These are phyloP conservation scores for Zygoascus ofunaensis DNA, from an alignment of 805 yeast genomes.

Conservation along the genomic window DNA sequence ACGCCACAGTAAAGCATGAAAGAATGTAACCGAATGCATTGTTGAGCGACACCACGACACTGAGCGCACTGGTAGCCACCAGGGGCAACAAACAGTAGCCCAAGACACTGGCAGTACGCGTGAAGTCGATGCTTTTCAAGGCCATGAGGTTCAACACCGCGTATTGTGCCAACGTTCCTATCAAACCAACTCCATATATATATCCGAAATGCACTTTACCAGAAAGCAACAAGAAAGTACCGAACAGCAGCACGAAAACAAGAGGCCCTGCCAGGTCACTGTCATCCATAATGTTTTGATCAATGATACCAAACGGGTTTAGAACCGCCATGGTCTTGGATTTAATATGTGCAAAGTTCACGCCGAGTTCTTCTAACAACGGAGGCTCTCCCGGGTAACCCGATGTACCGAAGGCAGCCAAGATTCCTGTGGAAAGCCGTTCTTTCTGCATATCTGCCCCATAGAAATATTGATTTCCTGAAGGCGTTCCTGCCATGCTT, in stretches of 20 bases:
- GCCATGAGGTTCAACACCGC: conserved; percentile 83
- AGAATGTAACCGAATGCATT: conserved; percentile 63
- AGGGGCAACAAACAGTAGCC: conserved; percentile 92
- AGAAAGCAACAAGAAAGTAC: conserved; percentile 64
- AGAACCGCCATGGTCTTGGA: conserved; percentile 74
- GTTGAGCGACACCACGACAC: conserved; percentile 60
- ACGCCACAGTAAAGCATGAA: conserved; percentile 57
- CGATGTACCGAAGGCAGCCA: conserved; percentile 86
- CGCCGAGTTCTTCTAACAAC: conserved; percentile 82
- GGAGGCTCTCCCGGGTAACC: conserved; percentile 97
- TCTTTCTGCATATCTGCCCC: conserved; percentile 20
- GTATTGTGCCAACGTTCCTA: conserved; percentile 82
- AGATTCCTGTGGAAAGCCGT: conserved; percentile 58
- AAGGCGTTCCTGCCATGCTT: conserved; percentile 13
- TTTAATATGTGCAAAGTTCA: conserved; percentile 80
- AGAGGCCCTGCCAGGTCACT: conserved; percentile 94
- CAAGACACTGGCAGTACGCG: conserved; percentile 78
- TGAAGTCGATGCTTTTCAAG: conserved; percentile 34
- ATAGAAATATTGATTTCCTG: conserved; percentile 11
- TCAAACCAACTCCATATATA: conserved; percentile 88
- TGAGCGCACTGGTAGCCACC: conserved; percentile 64
- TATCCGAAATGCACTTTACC: conserved; percentile 97
- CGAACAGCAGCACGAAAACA: conserved; percentile 78
- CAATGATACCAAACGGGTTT: conserved; percentile 59
- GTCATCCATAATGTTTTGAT: conserved; percentile 73